Percentiles rank a stretch among this genome's conserved stretches.
Conservation (phyloP, 257 asterid genomes). For the Salvia splendens region DNA sequence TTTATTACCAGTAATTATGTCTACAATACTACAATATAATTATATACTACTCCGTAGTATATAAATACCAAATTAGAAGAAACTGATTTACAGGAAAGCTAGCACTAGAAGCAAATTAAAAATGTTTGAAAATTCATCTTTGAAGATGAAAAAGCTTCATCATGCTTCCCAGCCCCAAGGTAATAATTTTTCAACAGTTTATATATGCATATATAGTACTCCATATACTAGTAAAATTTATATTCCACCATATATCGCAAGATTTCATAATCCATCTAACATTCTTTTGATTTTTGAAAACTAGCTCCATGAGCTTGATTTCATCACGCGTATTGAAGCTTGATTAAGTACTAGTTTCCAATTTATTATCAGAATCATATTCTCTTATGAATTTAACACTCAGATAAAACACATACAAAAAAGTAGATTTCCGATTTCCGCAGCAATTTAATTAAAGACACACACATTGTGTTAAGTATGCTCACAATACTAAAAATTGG, state of each 20-base stretch:
- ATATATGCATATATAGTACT: too few species aligned
- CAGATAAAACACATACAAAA: not conserved
- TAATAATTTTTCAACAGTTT: not conserved
- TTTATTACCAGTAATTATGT: slow-evolving; percentile 11
- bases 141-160: slow-evolving; percentile 7
- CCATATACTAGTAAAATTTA: too few species aligned
- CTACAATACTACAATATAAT: not conserved
- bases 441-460: not conserved
- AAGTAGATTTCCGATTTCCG: not conserved
- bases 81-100: not conserved
- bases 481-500: not conserved
- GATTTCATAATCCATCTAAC: not conserved
- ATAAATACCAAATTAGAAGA: not conserved
- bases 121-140: slow-evolving; percentile 5
- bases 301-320: not conserved
- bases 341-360: not conserved
- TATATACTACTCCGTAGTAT: not conserved
- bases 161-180: slow-evolving; percentile 13
- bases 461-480: not conserved
- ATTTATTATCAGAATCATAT: too few species aligned
- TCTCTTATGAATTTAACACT: too few species aligned
- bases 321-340: not conserved
- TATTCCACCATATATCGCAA: not conserved
- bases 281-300: not conserved
- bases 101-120: not conserved